phyloP scores from a whole-genome alignment of 1,284 basidiomycete species.

The Erythrobasidium hasegawianum region DNA sequence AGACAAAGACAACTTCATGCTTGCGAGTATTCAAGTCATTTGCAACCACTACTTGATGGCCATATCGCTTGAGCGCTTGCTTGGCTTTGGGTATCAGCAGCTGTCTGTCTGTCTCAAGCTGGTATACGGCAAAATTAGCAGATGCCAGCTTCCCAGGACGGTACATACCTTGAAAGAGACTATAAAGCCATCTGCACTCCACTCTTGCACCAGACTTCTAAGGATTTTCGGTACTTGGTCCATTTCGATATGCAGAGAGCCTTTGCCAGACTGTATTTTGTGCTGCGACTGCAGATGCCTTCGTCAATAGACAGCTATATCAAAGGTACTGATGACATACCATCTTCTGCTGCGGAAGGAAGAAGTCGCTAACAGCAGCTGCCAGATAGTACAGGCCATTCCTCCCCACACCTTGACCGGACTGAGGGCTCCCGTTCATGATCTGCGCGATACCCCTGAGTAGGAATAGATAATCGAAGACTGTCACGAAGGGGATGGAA shows the following conservation, averaged over 20 bases:
- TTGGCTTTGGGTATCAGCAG: conserved; percentile 88
- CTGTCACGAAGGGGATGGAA: conserved; percentile 85
- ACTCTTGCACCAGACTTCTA: conserved; percentile 86
- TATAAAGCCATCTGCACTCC: conserved; percentile 85
- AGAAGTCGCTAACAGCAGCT: conserved; percentile 96
- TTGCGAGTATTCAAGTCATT: conserved; percentile 89
- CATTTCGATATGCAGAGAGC: conserved; percentile 90
- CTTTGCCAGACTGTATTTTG: conserved; percentile 96
- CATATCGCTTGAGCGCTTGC: conserved; percentile 82
- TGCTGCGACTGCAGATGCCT: too few species aligned
- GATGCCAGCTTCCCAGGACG: too few species aligned
- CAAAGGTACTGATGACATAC: too few species aligned
- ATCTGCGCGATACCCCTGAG: conserved; percentile 68
- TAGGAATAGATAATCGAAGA: conserved; percentile 94
- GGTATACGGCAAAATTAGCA: neutral
- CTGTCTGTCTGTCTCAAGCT: conserved; percentile 86
- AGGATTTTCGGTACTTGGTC: conserved; percentile 97
- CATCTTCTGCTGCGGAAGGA: conserved; percentile 83
- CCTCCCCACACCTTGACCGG: conserved; percentile 60
- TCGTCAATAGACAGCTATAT: too few species aligned
- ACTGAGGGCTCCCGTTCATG: conserved; percentile 47
- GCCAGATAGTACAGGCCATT: conserved; percentile 91
- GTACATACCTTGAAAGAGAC: conserved; percentile 91
- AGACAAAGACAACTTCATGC: conserved; percentile 83
- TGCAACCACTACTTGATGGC: conserved; percentile 94